phyloP scores from a whole-genome alignment of 306 rosid genomes.

The Crotalaria pallida region DNA sequence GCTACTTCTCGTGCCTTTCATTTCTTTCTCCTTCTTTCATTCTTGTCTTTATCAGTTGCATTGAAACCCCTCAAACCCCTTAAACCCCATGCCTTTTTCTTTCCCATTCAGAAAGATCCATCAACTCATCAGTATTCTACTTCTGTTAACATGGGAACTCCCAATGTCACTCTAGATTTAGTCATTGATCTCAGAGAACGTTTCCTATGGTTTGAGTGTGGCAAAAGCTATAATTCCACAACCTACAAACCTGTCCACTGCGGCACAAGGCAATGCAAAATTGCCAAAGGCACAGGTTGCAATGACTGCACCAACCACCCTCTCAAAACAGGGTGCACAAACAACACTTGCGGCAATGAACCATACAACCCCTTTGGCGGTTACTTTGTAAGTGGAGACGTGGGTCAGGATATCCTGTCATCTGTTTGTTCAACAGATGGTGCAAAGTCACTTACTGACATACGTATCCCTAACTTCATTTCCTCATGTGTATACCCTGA shows the following conservation, averaged over 20 bases:
- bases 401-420: slow-evolving; percentile 18
- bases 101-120: slow-evolving; percentile 30
- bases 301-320: slow-evolving; percentile 21
- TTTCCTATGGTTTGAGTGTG: slow-evolving; percentile 35
- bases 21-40: background rate
- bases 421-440: background rate
- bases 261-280: slow-evolving; percentile 2
- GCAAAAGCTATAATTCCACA: slow-evolving; percentile 16
- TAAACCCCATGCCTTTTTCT: slow-evolving; percentile 15
- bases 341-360: slow-evolving; percentile 18
- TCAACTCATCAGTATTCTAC: slow-evolving; percentile 31
- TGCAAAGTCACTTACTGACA: background rate
- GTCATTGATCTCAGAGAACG: slow-evolving; percentile 32
- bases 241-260: slow-evolving; percentile 13
- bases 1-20: background rate
- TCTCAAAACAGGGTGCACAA: slow-evolving; percentile 22
- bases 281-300: slow-evolving; percentile 8
- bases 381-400: slow-evolving; percentile 2
- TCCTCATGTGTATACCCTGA: slow-evolving; percentile 21
- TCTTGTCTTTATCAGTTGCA: background rate
- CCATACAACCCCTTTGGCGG: slow-evolving; percentile 14
- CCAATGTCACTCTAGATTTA: background rate
- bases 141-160: slow-evolving; percentile 28
- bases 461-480: background rate
- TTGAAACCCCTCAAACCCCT: background rate